A percentile compares a stretch with the other conserved stretches of the same genome.
phyloP scores from a whole-genome alignment of 495 filamentous ascomycete species.

The Extremus antarcticus region DNA sequence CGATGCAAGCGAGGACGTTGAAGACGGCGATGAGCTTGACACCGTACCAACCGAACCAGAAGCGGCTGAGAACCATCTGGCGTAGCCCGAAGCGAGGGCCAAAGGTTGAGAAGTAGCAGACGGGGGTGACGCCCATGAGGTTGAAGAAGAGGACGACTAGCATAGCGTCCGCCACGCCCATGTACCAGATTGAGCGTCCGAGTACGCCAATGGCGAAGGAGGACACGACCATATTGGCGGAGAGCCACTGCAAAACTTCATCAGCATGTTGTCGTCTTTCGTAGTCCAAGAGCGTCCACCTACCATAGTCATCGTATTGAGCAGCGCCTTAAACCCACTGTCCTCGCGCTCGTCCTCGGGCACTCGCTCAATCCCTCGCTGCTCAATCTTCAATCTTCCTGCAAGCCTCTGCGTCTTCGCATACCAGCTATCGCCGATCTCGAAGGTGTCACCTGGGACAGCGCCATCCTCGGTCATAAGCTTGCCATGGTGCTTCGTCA shows the following conservation, averaged over 20 bases:
- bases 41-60: constrained; percentile 66
- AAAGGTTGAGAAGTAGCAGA: constrained; percentile 72
- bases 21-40: constrained; percentile 64
- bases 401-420: constrained; percentile 62
- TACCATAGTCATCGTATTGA: constrained; percentile 69
- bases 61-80: constrained; percentile 78
- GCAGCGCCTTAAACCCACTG: constrained; percentile 38
- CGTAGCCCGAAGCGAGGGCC: constrained; percentile 68
- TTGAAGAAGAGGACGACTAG: constrained; percentile 72
- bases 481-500: not conserved
- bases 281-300: constrained; percentile 23
- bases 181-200: constrained; percentile 51
- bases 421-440: constrained; percentile 48
- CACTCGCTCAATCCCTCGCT: constrained; percentile 71
- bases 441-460: constrained; percentile 51
- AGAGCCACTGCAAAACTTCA: constrained; percentile 82
- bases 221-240: constrained; percentile 74
- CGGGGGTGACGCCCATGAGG: constrained; percentile 58
- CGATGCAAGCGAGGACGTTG: constrained; percentile 66
- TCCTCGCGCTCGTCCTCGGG: constrained; percentile 63
- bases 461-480: constrained; percentile 35
- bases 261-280: too few species aligned
- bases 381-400: constrained; percentile 60
- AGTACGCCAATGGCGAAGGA: constrained; percentile 74
- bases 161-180: constrained; percentile 69